A percentile compares a stretch with the other conserved stretches of the same genome.
Conservation (phyloP, 306 rosid species). For the Psophocarpus tetragonolobus region DNA sequence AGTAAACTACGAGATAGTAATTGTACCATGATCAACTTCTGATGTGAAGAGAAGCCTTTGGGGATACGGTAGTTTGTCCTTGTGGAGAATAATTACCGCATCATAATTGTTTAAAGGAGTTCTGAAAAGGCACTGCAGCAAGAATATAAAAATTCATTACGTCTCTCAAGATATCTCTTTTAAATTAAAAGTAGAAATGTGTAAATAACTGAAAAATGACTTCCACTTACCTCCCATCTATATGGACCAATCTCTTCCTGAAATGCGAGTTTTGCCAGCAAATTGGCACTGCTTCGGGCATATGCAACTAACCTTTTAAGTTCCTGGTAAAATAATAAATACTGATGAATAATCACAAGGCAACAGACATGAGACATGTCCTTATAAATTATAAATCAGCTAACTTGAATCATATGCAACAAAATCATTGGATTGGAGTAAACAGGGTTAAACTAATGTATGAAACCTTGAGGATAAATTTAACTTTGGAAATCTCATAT, state of each 20-base stretch:
- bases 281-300: constrained; percentile 87
- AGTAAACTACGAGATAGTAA: constrained; percentile 7
- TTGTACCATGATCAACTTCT: constrained; percentile 67
- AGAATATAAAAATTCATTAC: constrained; percentile 24
- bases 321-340: constrained; percentile 53
- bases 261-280: constrained; percentile 60
- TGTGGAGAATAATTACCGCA: constrained; percentile 80
- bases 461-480: neutral
- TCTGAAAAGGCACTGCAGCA: constrained; percentile 82
- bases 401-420: neutral
- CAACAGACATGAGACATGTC: constrained; percentile 16
- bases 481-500: neutral
- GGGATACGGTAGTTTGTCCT: constrained; percentile 84
- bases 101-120: constrained; percentile 92
- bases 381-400: neutral
- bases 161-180: constrained; percentile 8
- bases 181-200: neutral
- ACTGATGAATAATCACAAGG: constrained; percentile 7
- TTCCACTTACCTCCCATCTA: constrained; percentile 76
- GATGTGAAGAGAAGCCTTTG: constrained; percentile 90
- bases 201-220: constrained; percentile 10
- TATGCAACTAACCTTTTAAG: constrained; percentile 84
- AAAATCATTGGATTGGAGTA: neutral
- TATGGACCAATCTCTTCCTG: constrained; percentile 63
- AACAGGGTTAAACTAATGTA: neutral